Evolutionary conservation across 352 stramenopile species (phyloP).

Genomic region (Aphanomyces astaci): DNA sequence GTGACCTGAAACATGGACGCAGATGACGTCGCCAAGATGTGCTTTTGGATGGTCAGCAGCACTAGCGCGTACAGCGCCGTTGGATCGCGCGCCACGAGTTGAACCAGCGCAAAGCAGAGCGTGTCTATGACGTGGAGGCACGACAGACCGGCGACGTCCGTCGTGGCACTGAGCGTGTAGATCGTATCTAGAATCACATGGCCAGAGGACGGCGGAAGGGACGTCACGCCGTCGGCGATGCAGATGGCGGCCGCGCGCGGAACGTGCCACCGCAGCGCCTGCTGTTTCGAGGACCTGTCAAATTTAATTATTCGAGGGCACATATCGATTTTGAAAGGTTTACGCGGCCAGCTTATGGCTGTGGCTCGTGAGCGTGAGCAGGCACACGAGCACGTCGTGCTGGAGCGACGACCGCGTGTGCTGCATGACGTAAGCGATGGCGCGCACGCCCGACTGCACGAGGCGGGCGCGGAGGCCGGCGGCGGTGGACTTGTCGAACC

Average conservation of each 20-base stretch:
- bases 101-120: conserved; percentile 21
- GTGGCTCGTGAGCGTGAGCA: not conserved
- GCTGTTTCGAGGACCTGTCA: not conserved
- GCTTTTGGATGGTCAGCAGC: conserved; percentile 23
- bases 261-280: not conserved
- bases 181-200: conserved; percentile 15
- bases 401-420: not conserved
- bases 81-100: conserved; percentile 10
- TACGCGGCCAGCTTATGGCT: conserved; percentile 3
- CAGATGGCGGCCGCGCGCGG: not conserved
- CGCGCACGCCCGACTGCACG: not conserved
- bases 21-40: conserved; percentile 12
- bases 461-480: not conserved
- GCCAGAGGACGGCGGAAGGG: not conserved
- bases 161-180: not conserved
- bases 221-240: conserved; percentile 1
- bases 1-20: conserved; percentile 5
- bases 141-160: no score
- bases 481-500: conserved; percentile 1
- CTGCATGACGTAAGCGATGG: not conserved
- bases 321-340: not conserved
- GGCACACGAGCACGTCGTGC: conserved; percentile 3
- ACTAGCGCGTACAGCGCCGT: conserved; percentile 12
- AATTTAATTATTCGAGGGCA: not conserved
- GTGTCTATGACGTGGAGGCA: not conserved